Percentiles rank a stretch among this genome's conserved stretches.
Conservation (phyloP, 1,284 basidiomycete species). For the Sanguinoderma infundibulare region DNA sequence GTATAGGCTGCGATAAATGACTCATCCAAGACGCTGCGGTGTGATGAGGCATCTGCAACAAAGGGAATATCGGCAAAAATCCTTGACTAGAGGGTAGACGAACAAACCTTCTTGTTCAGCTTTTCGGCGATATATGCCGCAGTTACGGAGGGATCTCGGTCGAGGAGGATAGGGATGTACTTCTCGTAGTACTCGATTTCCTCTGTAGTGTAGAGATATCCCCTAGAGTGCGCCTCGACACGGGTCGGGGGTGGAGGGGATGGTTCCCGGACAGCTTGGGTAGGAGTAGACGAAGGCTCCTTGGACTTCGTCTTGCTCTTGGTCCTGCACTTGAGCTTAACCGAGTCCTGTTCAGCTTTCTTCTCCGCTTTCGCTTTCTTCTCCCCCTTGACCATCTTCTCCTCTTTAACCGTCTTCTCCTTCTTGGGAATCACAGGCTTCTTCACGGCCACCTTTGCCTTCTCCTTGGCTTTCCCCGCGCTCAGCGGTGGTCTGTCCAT, state of each 20-base stretch:
- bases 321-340: background rate
- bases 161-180: conserved; percentile 40
- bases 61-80: background rate
- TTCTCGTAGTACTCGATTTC: conserved; percentile 49
- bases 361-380: background rate
- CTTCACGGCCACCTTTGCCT: background rate
- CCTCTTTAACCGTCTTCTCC: conserved; percentile 9
- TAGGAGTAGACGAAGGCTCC: background rate
- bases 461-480: background rate
- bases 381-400: conserved; percentile 4
- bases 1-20: background rate
- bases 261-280: conserved; percentile 35
- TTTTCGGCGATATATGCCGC: conserved; percentile 35
- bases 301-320: conserved; percentile 1
- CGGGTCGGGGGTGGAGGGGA: conserved; percentile 47
- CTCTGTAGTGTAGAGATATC: conserved; percentile 47
- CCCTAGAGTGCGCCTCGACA: conserved; percentile 30
- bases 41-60: conserved; percentile 52
- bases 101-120: conserved; percentile 45
- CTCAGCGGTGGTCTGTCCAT: background rate
- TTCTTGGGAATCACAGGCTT: background rate
- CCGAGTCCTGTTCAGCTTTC: background rate
- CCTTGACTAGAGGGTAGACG: background rate
- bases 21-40: conserved; percentile 41
- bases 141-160: conserved; percentile 43